Percentiles rank a stretch among this genome's conserved stretches.
These are phyloP conservation scores for Paecilomyces niveus DNA, from an alignment of 2,329 filamentous ascomycete species.

Conservation along the genomic window DNA sequence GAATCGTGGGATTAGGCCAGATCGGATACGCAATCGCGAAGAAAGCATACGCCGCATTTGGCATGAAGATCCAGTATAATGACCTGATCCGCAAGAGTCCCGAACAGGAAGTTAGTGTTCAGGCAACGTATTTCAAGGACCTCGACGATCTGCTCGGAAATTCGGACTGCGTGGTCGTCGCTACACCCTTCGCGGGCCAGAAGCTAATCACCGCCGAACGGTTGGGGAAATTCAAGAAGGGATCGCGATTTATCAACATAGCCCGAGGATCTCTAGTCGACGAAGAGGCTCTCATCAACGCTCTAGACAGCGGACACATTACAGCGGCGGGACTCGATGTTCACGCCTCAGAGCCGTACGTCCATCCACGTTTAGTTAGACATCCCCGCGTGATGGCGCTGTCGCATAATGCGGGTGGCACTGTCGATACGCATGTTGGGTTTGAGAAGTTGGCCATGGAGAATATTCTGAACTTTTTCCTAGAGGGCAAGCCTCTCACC, in stretches of 20 bases:
- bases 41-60: conserved; percentile 40
- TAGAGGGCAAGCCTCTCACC: conserved; percentile 3
- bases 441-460: conserved; percentile 40
- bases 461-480: conserved; percentile 27
- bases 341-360: conserved; percentile 46
- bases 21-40: conserved; percentile 42
- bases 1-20: conserved; percentile 48
- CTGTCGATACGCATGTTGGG: conserved; percentile 40
- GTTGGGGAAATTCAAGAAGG: conserved; percentile 41
- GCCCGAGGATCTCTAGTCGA: conserved; percentile 47
- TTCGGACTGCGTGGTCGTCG: conserved; percentile 38
- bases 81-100: conserved; percentile 37
- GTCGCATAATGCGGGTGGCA: conserved; percentile 41
- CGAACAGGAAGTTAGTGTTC: conserved; percentile 28
- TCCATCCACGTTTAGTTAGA: conserved; percentile 35
- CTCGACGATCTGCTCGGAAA: conserved; percentile 35
- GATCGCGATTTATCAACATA: conserved; percentile 46
- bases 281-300: conserved; percentile 43
- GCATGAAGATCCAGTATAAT: conserved; percentile 49
- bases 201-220: conserved; percentile 34
- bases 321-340: conserved; percentile 47
- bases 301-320: conserved; percentile 41
- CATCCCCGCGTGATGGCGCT: conserved; percentile 40
- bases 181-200: conserved; percentile 32
- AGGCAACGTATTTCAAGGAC: conserved; percentile 31